Percentiles rank a stretch among this genome's conserved stretches.
These are phyloP conservation scores for Sporothrix brasiliensis DNA, from an alignment of 2,329 filamentous ascomycete genomes.

Conservation along the genomic window DNA sequence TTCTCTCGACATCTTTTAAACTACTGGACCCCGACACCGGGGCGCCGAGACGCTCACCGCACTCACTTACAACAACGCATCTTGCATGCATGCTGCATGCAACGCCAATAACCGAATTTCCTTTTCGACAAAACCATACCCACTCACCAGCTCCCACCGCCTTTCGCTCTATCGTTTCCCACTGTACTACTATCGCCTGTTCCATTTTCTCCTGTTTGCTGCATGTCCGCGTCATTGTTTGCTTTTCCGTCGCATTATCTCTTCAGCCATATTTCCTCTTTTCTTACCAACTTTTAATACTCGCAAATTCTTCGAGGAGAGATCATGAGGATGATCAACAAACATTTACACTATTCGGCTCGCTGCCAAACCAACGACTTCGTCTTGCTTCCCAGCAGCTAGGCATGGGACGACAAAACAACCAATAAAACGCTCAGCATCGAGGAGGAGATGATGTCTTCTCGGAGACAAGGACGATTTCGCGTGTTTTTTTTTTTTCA, in stretches of 20 bases:
- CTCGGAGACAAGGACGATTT: background rate
- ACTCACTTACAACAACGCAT: constrained; percentile 26
- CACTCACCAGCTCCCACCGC: constrained; percentile 21
- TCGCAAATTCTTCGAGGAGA: constrained; percentile 35
- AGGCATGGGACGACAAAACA: constrained; percentile 31
- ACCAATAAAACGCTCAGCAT: constrained; percentile 6
- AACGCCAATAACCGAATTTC: constrained; percentile 7
- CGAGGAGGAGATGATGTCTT: background rate
- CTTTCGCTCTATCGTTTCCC: constrained; percentile 19
- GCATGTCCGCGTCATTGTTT: constrained; percentile 7
- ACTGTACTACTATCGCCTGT: constrained; percentile 29
- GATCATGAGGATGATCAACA: constrained; percentile 37
- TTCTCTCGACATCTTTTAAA: background rate
- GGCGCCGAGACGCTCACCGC: constrained; percentile 24
- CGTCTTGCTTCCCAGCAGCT: constrained; percentile 39
- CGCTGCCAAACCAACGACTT: constrained; percentile 38
- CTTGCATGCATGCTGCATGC: constrained; percentile 32
- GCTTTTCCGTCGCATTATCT: constrained; percentile 25
- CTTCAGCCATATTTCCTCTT: constrained; percentile 29
- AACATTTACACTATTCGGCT: constrained; percentile 39
- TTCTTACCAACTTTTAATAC: constrained; percentile 43
- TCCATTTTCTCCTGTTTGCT: constrained; percentile 18
- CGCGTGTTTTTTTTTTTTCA: constrained; percentile 28
- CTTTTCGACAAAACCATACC: background rate
- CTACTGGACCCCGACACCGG: constrained; percentile 9